A percentile compares a stretch with the other conserved stretches of the same genome.
Conservation (phyloP, 257 asterid species). For the Nicotiana tomentosiformis region DNA sequence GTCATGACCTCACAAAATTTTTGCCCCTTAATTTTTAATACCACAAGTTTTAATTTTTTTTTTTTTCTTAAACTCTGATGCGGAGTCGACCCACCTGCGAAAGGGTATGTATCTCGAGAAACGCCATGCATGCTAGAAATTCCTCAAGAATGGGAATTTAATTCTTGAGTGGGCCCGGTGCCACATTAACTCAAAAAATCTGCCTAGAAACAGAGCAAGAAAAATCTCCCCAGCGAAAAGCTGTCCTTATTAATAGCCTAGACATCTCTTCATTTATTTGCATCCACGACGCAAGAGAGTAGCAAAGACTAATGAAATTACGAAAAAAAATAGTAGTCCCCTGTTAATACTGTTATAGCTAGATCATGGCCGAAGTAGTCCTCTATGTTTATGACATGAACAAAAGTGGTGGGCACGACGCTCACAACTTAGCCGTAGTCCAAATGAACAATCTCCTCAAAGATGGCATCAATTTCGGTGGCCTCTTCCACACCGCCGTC, state of each 20-base stretch:
- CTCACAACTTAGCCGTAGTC: not conserved
- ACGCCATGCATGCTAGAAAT: no score
- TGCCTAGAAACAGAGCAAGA: not conserved
- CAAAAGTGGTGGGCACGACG: not conserved
- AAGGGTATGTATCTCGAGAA: no score
- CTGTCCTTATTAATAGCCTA: not conserved
- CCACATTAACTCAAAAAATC: not conserved
- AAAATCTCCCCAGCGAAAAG: not conserved
- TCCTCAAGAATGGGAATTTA: no score
- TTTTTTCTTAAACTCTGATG: no score
- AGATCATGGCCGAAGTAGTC: not conserved
- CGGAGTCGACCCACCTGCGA: no score
- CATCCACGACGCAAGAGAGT: not conserved
- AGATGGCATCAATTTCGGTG: not conserved
- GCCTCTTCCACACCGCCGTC: constrained; percentile 13
- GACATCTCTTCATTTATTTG: not conserved
- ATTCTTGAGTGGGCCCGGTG: no score
- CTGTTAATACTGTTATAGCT: not conserved
- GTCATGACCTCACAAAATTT: no score
- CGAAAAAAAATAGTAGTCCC: no score
- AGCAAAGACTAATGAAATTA: not conserved
- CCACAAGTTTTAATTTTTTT: no score
- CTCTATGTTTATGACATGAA: not conserved
- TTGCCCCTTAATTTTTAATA: no score
- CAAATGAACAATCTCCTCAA: constrained; percentile 7